Base-by-base conservation (phyloP, 202 grass and related monocot species). In the Zoysia matrella region DNA sequence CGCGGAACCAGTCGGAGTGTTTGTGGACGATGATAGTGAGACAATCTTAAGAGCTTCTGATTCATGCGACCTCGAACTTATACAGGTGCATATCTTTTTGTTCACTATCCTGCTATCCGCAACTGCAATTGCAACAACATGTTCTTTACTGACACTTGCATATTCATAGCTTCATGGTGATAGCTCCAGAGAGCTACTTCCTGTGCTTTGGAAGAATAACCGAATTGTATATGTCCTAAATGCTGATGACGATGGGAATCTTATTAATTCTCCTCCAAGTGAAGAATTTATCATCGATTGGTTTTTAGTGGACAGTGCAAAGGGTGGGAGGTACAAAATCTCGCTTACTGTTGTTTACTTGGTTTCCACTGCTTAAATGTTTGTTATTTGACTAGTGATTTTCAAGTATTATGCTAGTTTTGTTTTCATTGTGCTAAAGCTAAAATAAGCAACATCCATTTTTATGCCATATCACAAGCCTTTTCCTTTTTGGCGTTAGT, bases 251-350 rank as follows among this genome's bases (percentile, higher is more conserved):
- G 68, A 87, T 18, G 91, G 94, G 60, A 74, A 90, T 55, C 84
- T 97, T 76, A 90, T 92, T 22, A 94, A 87, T 67, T 42, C 86
- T 74, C 49, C 82, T 16, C 79, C 94, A 15, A 72, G 71, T 70
- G 87, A 94, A 89, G 80, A 91, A 53, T 89, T 77, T 87, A 43
- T 79, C n/a, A 48, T 97, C 2, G 91, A 97, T 2, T 94, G 89
- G 91, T 63, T 97, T 72, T 83, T 97, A n/a, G 87, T 97, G 50
- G 94, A 97, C 81, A 94, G 89, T 58, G 79, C 94, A 64, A 86
- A 80, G 83, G 94, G 91, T 82, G 94, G 89, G 77, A 94, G 91
- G 94, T 97, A 86, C 8, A 66, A 44, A 77, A 79, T 60, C 42
- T 51, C 60, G 5, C 75, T 81, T 52, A 49, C 6, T 39, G 9